These are phyloP conservation scores for Anisodus acutangulus DNA, from an alignment of 257 asterid genomes.

Conservation along the genomic window DNA sequence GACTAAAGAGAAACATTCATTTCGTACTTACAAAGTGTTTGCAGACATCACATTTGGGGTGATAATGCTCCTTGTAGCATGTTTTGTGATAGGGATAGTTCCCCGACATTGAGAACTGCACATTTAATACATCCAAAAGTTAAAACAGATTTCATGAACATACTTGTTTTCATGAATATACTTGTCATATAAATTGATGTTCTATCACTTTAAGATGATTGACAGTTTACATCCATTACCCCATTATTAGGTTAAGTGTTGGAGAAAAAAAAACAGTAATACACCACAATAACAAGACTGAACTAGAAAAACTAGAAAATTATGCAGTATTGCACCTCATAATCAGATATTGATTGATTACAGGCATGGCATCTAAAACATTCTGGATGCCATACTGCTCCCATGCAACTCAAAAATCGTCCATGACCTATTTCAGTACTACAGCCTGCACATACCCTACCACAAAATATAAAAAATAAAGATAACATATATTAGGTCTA, in stretches of 20 bases:
- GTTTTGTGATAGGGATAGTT: slow-evolving; percentile 79
- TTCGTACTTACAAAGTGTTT: slow-evolving; percentile 71
- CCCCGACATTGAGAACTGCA: slow-evolving; percentile 87
- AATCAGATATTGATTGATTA: slow-evolving; percentile 84
- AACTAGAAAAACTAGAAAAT: not conserved
- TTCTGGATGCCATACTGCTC: slow-evolving; percentile 96
- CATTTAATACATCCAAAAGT: slow-evolving; percentile 34
- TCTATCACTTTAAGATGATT: not conserved
- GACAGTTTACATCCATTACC: not conserved
- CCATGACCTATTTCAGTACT: slow-evolving; percentile 82
- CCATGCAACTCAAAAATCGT: slow-evolving; percentile 87
- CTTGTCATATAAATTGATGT: not conserved
- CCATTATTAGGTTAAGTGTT: not conserved
- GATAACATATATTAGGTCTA: not conserved
- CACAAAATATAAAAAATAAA: slow-evolving; percentile 27
- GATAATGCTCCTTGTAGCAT: slow-evolving; percentile 93
- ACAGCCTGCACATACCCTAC: slow-evolving; percentile 96
- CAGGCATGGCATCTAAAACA: slow-evolving; percentile 93
- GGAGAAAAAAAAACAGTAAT: not conserved
- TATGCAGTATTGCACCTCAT: slow-evolving; percentile 60
- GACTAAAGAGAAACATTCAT: not conserved
- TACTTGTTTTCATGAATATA: not conserved
- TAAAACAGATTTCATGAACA: not conserved
- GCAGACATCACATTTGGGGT: slow-evolving; percentile 96
- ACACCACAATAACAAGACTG: slow-evolving; percentile 9